Evolutionary conservation across 2,329 filamentous ascomycete genomes (phyloP), one percentile per base, ranked within the genome.

Genomic region (Arthrobotrys pseudoclavata): DNA sequence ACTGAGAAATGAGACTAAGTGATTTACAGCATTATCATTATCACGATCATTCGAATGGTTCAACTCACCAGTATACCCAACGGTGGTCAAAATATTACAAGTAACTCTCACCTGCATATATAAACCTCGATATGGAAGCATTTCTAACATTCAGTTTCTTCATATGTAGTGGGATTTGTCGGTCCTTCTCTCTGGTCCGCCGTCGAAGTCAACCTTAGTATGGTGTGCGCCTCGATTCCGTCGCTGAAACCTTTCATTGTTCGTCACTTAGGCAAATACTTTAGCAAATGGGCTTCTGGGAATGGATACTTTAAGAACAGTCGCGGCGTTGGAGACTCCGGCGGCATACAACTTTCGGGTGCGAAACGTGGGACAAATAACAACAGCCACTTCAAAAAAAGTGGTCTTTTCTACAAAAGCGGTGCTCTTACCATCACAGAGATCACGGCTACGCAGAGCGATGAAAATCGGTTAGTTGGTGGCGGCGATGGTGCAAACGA

Each of bases 211-310:
- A 76, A 76, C 40, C 42, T 69, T 6, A 69, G 64, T 50, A 76
- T 79, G 72, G 61, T 80, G 7, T 79, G 71, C 67, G 66, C 74
- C 20, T 80, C 76, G 6, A 79, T 78, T 9, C 79, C 79, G 2
- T 42, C 66, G 9, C 37, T 80, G 15, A 79, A 75, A 22, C 63
- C 71, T 29, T 71, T 80, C 20, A 69, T 76, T 20, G 66, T 76
- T 13, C 64, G 71, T 22, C 69, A 69, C 40, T 40, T 76, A 7
- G 64, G 71, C 34, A 60, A 47, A 7, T 76, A 69, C n/a, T 76
- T 76, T 57, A 76, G 71, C 71, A 76, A 69, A 50, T 69, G 71
- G 71, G 64, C 64, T 1, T 76, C 64, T 24, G 71, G 71, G 12
- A 22, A 69, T 18, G 57, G 57, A 22, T 69, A 66, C 22, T 60